A percentile compares a stretch with the other conserved stretches of the same genome.
phyloP scores from a whole-genome alignment of 2,329 filamentous ascomycete species.

The Colletotrichum trifolii region DNA sequence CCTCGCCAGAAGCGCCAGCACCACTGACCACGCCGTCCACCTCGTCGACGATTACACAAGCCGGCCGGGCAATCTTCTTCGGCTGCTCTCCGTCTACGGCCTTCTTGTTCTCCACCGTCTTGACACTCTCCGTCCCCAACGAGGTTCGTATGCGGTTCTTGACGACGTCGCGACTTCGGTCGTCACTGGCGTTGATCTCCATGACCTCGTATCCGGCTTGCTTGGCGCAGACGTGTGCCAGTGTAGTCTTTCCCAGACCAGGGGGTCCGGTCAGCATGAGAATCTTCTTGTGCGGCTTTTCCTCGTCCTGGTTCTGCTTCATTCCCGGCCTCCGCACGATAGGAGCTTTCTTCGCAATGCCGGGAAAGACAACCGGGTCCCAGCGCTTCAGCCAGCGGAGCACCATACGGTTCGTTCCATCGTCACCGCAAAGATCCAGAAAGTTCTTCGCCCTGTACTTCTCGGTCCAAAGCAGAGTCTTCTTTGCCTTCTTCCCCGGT shows the following conservation, averaged over 20 bases:
- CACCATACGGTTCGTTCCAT: conserved; percentile 90
- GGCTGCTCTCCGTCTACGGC: conserved; percentile 59
- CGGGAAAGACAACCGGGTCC: conserved; percentile 93
- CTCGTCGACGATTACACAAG: conserved; percentile 95
- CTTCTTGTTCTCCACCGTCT: conserved; percentile 74
- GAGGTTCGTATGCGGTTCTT: conserved; percentile 91
- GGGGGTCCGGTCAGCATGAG: conserved; percentile 91
- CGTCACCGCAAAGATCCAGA: conserved; percentile 92
- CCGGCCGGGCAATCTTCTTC: conserved; percentile 81
- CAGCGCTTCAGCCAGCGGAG: conserved; percentile 94
- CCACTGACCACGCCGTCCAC: conserved; percentile 94
- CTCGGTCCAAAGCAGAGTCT: conserved; percentile 87
- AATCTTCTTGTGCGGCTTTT: conserved; percentile 86
- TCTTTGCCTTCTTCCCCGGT: conserved; percentile 54
- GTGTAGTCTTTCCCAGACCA: conserved; percentile 92
- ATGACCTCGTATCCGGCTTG: conserved; percentile 97
- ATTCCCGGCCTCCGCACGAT: conserved; percentile 53
- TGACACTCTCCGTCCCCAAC: conserved; percentile 93
- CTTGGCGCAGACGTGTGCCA: conserved; percentile 94
- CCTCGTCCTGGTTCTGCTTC: conserved; percentile 63
- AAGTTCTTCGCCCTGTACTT: conserved; percentile 95
- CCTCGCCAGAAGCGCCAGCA: conserved; percentile 81
- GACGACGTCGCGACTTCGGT: conserved; percentile 89
- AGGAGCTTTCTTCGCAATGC: conserved; percentile 69
- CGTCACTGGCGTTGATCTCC: conserved; percentile 98